A percentile compares a stretch with the other conserved stretches of the same genome.
Evolutionary conservation across 768 basidiomycete genomes (phyloP).

Genomic region (Aureoboletus auriporus): DNA sequence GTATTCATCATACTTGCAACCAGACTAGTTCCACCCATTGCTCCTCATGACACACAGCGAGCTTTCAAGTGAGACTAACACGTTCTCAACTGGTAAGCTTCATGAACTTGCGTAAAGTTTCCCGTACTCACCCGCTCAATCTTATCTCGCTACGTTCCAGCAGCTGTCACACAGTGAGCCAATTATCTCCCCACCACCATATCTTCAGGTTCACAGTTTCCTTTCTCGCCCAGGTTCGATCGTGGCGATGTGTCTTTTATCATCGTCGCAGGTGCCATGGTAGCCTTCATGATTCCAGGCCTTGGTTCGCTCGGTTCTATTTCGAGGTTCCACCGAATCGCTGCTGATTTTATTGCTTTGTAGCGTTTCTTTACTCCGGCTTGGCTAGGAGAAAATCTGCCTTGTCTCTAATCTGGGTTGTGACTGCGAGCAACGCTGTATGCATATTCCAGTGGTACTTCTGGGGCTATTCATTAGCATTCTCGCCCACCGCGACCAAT

Average conservation of each 20-base stretch:
- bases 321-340: not conserved
- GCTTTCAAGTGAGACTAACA: not conserved
- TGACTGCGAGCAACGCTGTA: slow-evolving; percentile 68
- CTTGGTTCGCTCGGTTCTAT: slow-evolving; percentile 42
- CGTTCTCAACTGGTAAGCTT: slow-evolving; percentile 14
- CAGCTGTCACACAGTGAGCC: slow-evolving; percentile 27
- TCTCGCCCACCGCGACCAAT: slow-evolving; percentile 72
- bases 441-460: slow-evolving; percentile 80
- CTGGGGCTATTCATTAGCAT: slow-evolving; percentile 83
- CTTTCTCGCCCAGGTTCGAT: slow-evolving; percentile 47
- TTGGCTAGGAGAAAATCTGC: slow-evolving; percentile 67
- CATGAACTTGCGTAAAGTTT: not conserved
- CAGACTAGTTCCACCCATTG: not conserved
- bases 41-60: slow-evolving; percentile 9
- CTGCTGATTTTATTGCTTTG: not conserved
- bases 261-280: slow-evolving; percentile 63
- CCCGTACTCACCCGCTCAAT: slow-evolving; percentile 2
- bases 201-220: slow-evolving; percentile 5
- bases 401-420: slow-evolving; percentile 72
- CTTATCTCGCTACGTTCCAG: slow-evolving; percentile 12
- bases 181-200: not conserved
- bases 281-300: slow-evolving; percentile 75
- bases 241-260: slow-evolving; percentile 72
- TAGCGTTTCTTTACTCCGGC: slow-evolving; percentile 73
- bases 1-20: not conserved